phyloP scores from a whole-genome alignment of 192 early-diverging fungal genomes.

The Gryganskiella cystojenkinii region DNA sequence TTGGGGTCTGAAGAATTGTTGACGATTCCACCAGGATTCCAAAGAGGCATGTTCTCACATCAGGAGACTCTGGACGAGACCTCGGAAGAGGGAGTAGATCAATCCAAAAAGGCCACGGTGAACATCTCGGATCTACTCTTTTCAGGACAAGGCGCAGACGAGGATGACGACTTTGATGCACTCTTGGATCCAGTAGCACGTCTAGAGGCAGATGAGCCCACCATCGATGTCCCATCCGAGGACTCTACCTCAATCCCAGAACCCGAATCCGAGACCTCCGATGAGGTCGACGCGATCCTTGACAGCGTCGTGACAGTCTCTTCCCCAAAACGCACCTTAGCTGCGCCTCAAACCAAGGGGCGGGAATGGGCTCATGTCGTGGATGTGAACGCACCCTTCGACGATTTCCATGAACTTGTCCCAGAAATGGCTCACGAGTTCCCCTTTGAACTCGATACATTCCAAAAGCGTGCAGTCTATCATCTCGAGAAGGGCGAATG shows the following conservation, averaged over 20 bases:
- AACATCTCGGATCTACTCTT: slow-evolving; percentile 53
- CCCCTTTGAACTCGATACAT: slow-evolving; percentile 95
- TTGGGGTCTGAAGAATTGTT: slow-evolving; percentile 57
- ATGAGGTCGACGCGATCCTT: slow-evolving; percentile 40
- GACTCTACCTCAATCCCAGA: not conserved
- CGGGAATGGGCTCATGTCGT: slow-evolving; percentile 94
- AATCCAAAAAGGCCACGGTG: slow-evolving; percentile 21
- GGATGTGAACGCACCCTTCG: slow-evolving; percentile 86
- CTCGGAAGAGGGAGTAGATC: not conserved
- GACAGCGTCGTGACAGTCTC: slow-evolving; percentile 21
- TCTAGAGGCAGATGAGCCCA: not conserved
- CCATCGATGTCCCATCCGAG: not conserved
- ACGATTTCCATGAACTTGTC: slow-evolving; percentile 90
- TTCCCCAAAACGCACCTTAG: slow-evolving; percentile 12
- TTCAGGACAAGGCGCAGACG: slow-evolving; percentile 36
- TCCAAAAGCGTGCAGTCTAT: slow-evolving; percentile 97
- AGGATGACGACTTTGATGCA: slow-evolving; percentile 39
- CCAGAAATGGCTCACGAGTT: slow-evolving; percentile 91
- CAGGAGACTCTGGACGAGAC: slow-evolving; percentile 14
- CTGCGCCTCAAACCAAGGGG: slow-evolving; percentile 44
- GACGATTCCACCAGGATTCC: slow-evolving; percentile 77
- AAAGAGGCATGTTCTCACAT: slow-evolving; percentile 70
- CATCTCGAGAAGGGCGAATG: slow-evolving; percentile 95
- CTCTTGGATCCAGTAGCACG: slow-evolving; percentile 28
- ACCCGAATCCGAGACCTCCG: slow-evolving; percentile 5